phyloP scores from a whole-genome alignment of 225 moss, liverwort and hornwort genomes.

The Ulota crispa region DNA sequence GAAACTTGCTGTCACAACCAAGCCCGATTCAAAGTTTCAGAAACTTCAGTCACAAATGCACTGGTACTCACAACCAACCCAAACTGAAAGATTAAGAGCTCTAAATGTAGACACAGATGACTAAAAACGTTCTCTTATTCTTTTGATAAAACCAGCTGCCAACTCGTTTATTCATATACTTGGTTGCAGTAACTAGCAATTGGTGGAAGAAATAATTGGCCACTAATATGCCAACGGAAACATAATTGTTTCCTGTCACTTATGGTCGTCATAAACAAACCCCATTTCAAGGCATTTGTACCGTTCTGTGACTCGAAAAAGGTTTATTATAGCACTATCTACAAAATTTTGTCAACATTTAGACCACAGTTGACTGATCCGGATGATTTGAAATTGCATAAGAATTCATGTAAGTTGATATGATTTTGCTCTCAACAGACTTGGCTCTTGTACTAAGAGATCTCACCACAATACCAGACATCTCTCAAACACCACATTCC shows the following conservation, averaged over 20 bases:
- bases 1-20: slow-evolving; percentile 86
- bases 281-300: too few relatives aligned
- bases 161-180: neutral
- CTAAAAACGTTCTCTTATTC: neutral
- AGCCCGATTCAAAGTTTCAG: neutral
- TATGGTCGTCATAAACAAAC: neutral
- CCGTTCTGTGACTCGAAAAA: too few relatives aligned
- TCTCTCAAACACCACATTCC: neutral
- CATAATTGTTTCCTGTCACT: neutral
- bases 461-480: neutral
- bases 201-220: neutral
- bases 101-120: neutral
- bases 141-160: neutral
- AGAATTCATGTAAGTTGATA: neutral
- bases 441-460: neutral
- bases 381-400: neutral
- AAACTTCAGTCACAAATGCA: slow-evolving; percentile 13
- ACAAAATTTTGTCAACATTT: too few relatives aligned
- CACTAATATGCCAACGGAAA: neutral
- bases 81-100: neutral
- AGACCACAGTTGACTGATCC: too few relatives aligned
- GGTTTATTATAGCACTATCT: too few relatives aligned
- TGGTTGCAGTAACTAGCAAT: neutral
- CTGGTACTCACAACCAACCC: slow-evolving; percentile 64
- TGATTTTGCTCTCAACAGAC: neutral